These are phyloP conservation scores for Leptographium radiaticola DNA, from an alignment of 2,329 filamentous ascomycete genomes.

Conservation along the genomic window DNA sequence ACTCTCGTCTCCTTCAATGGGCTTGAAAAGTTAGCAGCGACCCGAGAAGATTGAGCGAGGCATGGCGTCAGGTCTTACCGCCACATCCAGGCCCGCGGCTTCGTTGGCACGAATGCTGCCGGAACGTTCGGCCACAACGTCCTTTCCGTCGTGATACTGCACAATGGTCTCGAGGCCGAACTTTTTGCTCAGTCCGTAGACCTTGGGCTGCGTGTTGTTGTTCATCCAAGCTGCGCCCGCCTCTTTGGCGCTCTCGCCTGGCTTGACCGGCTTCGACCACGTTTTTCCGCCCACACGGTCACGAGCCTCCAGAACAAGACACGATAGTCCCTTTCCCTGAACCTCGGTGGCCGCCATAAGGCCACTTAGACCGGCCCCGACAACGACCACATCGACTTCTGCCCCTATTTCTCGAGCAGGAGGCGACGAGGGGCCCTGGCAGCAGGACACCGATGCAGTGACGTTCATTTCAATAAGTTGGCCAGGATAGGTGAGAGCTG, in stretches of 20 bases:
- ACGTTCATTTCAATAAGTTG: not conserved
- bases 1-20: not conserved
- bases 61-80: not conserved
- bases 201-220: constrained; percentile 34
- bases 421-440: not conserved
- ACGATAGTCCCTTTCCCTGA: not conserved
- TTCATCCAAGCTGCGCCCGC: constrained; percentile 49
- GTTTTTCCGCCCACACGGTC: constrained; percentile 39
- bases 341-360: not conserved
- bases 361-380: not conserved
- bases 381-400: not conserved
- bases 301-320: constrained; percentile 24
- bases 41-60: not conserved
- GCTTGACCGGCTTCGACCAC: constrained; percentile 21
- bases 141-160: constrained; percentile 25
- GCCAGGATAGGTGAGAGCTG: not conserved
- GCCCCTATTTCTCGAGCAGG: not conserved
- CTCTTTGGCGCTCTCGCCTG: constrained; percentile 28
- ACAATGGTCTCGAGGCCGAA: constrained; percentile 30
- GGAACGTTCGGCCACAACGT: not conserved
- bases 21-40: not conserved
- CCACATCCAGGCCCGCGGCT: not conserved
- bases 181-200: constrained; percentile 26
- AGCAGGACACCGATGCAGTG: not conserved
- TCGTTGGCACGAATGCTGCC: not conserved